A percentile compares a stretch with the other conserved stretches of the same genome.
Conservation (phyloP, 2,329 filamentous ascomycete genomes). For the Colletotrichum karsti region DNA sequence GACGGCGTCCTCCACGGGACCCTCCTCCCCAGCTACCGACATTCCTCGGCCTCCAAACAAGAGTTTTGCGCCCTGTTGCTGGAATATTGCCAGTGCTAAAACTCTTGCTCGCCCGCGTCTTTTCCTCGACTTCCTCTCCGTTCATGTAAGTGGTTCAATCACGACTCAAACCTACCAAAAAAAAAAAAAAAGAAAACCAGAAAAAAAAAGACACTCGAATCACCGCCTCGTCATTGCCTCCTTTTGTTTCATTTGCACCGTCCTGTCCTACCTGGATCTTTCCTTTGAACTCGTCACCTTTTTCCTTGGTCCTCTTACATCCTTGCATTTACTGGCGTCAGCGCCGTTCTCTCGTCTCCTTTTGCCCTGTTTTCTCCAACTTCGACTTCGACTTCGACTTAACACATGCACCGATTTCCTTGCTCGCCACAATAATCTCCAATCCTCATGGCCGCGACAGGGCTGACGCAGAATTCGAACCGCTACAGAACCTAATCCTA, state of each 20-base stretch:
- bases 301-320: neutral
- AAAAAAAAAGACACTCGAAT: neutral
- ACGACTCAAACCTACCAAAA: neutral
- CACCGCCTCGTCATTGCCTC: neutral
- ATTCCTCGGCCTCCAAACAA: slow-evolving; percentile 25
- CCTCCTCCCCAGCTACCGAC: slow-evolving; percentile 28
- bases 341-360: neutral
- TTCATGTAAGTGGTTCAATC: slow-evolving; percentile 29
- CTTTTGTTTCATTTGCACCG: neutral
- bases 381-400: neutral
- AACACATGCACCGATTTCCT: slow-evolving; percentile 7
- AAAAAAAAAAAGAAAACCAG: slow-evolving; percentile 6
- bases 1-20: slow-evolving; percentile 28
- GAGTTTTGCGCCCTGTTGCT: slow-evolving; percentile 28
- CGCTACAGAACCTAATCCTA: slow-evolving; percentile 22
- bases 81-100: slow-evolving; percentile 32
- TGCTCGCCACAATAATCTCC: neutral
- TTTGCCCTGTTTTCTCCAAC: neutral
- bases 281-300: neutral
- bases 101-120: slow-evolving; percentile 16
- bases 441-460: slow-evolving; percentile 5
- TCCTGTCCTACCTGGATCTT: neutral
- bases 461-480: slow-evolving; percentile 19
- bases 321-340: neutral
- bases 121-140: neutral